These are phyloP conservation scores for Fraxinus americana DNA, from an alignment of 257 asterid genomes.

Conservation along the genomic window DNA sequence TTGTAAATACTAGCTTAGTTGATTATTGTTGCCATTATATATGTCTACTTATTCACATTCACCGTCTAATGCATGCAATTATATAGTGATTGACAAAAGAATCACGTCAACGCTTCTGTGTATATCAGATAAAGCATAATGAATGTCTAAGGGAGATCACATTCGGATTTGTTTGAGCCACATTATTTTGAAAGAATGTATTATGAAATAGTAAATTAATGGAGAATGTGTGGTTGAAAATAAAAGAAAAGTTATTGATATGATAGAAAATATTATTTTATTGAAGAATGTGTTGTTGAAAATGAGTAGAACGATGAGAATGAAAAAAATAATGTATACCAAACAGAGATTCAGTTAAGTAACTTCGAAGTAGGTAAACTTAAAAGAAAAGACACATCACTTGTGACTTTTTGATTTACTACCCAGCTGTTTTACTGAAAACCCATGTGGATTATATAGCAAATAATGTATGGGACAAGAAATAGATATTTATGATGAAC, in stretches of 20 bases:
- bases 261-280: too few relatives aligned
- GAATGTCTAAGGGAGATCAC: neutral
- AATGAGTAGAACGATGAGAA: too few relatives aligned
- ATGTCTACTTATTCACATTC: neutral
- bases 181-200: too few relatives aligned
- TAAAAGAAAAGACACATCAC: neutral
- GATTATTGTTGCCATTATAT: neutral
- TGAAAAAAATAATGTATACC: too few relatives aligned
- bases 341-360: neutral
- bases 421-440: too few relatives aligned
- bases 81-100: neutral
- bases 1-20: neutral
- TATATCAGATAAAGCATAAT: too few relatives aligned
- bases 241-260: too few relatives aligned
- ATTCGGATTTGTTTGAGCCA: too few relatives aligned
- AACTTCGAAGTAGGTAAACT: too few relatives aligned
- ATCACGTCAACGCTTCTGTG: neutral
- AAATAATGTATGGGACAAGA: conserved; percentile 11
- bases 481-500: conserved; percentile 15
- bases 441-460: neutral
- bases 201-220: too few relatives aligned
- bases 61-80: neutral
- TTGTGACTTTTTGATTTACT: neutral
- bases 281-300: too few relatives aligned
- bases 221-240: too few relatives aligned